Evolutionary conservation across 2,329 filamentous ascomycete genomes (phyloP), one percentile per base, ranked within the genome.

Genomic region (Fusarium sp.): DNA sequence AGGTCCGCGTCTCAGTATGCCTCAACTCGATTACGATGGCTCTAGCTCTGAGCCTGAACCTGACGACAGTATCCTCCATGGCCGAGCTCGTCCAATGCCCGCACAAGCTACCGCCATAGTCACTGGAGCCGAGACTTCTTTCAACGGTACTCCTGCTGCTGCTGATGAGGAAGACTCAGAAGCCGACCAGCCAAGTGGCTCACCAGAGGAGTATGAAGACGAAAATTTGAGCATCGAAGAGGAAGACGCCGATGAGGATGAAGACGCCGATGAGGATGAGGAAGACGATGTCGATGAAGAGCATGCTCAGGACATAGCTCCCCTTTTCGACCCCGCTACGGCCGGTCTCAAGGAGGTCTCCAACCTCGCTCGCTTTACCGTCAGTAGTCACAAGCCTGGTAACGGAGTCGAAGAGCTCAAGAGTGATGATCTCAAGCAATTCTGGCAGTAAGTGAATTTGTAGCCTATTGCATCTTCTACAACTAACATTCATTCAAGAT

Each of bases 281-380:
- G 66, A 55, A 12, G 64, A 55, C 16, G 34, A 16, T 21, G 57
- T 21, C 18, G 77, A 54, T 7, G 34, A 80, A 13, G 82, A 81
- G 2, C 54, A 68, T 23, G 61, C 20, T 23, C 59, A 57, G 7
- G 68, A 71, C 5, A 77, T 74, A 20, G 69, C 76, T 7, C 75
- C 78, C 1, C 87, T 90, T 55, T 84, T 89, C 59, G 82, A 88
- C 16, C 80, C 84, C 20, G 84, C 84, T 20, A 77, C 85, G 13
- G 85, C 78, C 60, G 80, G 90, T 45, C 83, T 95, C 66, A 94
- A 94, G 78, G 93, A 96, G 77, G 95, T 96, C 77, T 93, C 91
- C 73, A 94, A 93, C 67, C 85, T 96, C 21, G 93, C 92, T 32
- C 92, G 90, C 69, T 95, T 93, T 84, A 94, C 92, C 13, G 92